Percentiles rank a stretch among this genome's conserved stretches.
Conservation (phyloP, 495 filamentous ascomycete genomes). For the Terfezia boudieri region DNA sequence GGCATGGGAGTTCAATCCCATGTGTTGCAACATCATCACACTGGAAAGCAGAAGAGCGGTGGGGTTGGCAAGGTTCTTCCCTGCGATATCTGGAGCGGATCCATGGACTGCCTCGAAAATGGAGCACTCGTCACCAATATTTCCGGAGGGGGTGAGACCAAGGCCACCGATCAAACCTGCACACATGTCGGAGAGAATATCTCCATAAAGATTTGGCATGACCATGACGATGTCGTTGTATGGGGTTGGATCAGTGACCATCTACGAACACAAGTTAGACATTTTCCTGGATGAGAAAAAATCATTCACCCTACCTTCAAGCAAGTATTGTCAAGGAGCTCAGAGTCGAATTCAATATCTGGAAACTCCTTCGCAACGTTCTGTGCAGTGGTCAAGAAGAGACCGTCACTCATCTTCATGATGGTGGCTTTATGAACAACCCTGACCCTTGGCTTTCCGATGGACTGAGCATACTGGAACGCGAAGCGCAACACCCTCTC, state of each 20-base stretch:
- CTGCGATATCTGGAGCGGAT: constrained; percentile 91
- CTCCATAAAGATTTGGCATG: constrained; percentile 98
- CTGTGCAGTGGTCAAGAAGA: constrained; percentile 72
- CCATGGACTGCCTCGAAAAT: constrained; percentile 99
- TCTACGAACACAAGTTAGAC: constrained; percentile 19
- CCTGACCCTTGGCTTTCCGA: constrained; percentile 85
- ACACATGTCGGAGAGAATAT: constrained; percentile 99
- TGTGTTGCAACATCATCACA: constrained; percentile 99
- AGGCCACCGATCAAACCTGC: constrained; percentile 95
- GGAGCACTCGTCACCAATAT: constrained; percentile 96
- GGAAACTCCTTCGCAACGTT: constrained; percentile 86
- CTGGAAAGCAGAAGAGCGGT: constrained; percentile 75
- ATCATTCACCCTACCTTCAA: constrained; percentile 32
- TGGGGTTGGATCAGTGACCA: constrained; percentile 75
- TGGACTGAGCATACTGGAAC: constrained; percentile 85
- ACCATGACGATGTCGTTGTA: constrained; percentile 99
- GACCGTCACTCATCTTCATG: constrained; percentile 99
- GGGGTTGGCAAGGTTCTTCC: constrained; percentile 85
- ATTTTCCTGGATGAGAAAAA: constrained; percentile 3
- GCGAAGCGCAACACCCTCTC: constrained; percentile 90
- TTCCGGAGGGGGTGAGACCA: constrained; percentile 87
- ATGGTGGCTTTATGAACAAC: constrained; percentile 98
- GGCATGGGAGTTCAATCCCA: constrained; percentile 72
- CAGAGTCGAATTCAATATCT: constrained; percentile 78
- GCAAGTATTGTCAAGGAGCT: constrained; percentile 96